Base-by-base conservation (phyloP, 140 eudicot genomes). In the Ambrosia hybrid region DNA sequence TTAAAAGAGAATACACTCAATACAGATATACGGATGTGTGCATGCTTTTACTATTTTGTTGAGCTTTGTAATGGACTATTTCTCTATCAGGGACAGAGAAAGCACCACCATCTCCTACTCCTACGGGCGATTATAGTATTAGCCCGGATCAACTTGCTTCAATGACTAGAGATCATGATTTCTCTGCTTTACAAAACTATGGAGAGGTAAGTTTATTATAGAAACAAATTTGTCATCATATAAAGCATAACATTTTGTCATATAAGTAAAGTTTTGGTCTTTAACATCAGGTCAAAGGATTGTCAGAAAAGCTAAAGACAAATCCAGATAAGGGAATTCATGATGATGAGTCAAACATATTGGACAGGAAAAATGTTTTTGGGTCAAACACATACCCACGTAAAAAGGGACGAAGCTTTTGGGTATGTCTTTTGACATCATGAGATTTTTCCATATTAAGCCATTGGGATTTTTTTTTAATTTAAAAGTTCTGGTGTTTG, bases 321-420 rank as follows among this genome's bases (percentile, higher is more conserved):
- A 81, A 78, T 80, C 34, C 73, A 0, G 98, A 87, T 48, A 92
- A 87, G 81, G 98, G 98, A 34, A 81, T 92, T 45, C 60, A 56
- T 67, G 98, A 84, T 26, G 87, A 85, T 38, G 98, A 92, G 74
- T 67, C 74, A 51, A 87, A 84, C 41, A 10, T 89, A 26, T 60
- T 80, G 73, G 67, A 81, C 51, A 69, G 96, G 70, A 89, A 85
- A 77, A 78, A 69, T 68, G 82, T 77, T 62, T 92, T 77, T 78
- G 98, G 98, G 64, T 83, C 98, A 48, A 92, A 92, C 80, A 92
- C 96, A 2, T 92, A 92, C 85, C 98, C 98, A 34, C 83, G 85
- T 14, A 92, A 89, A 71, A 89, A 89, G 73, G 92, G 89, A 37
- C 78, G 95, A 65, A 85, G 91, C 81, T 87, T 92, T 79, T 92